phyloP scores from a whole-genome alignment of 352 stramenopile genomes.

The Phytopythium boreale region DNA sequence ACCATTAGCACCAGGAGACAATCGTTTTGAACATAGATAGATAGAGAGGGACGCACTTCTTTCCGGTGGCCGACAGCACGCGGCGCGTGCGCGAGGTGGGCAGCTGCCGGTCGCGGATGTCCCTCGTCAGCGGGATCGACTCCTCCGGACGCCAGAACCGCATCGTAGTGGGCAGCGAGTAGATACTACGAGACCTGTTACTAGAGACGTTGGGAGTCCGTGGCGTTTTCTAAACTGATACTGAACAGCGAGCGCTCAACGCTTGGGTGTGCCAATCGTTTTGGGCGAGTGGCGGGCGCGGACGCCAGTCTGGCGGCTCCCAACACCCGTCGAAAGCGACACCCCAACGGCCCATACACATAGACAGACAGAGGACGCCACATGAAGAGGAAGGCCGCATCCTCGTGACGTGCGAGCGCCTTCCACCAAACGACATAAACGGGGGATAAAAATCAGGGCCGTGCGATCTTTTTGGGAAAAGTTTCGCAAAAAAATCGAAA shows the following conservation, averaged over 20 bases:
- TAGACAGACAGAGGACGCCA: background rate
- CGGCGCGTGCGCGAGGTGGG: constrained; percentile 11
- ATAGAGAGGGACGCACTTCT: background rate
- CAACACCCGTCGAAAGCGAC: no score
- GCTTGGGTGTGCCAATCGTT: no score
- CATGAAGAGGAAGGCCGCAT: background rate
- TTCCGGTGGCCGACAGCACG: constrained; percentile 16
- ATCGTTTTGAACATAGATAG: background rate
- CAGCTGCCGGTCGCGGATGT: constrained; percentile 20
- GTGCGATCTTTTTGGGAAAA: no score
- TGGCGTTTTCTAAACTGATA: background rate
- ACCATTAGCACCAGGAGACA: background rate
- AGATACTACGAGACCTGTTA: no score
- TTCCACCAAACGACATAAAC: background rate
- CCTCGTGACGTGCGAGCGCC: background rate
- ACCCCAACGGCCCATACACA: background rate
- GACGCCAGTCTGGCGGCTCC: no score
- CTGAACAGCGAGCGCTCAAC: background rate
- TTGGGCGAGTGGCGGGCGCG: no score
- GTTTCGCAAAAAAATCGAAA: no score
- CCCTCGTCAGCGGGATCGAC: constrained; percentile 28
- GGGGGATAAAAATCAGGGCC: no score
- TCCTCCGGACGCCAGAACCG: constrained; percentile 10
- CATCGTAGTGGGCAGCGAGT: background rate
- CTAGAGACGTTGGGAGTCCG: background rate